These are phyloP conservation scores for Melanopsichium pennsylvanicum DNA, from an alignment of 1,284 basidiomycete species.

Conservation along the genomic window DNA sequence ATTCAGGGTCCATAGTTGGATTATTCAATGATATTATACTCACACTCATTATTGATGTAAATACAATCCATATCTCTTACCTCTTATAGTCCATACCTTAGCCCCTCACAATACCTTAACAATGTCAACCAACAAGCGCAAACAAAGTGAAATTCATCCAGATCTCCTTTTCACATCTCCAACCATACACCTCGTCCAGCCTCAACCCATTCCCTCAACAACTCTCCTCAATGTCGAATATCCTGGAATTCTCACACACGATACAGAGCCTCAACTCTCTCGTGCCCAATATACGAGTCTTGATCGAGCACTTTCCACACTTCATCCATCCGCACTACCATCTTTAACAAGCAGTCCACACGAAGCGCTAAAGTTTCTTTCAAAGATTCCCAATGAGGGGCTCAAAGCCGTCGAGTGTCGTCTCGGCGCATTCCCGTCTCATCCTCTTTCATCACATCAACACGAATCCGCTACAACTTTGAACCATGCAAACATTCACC, in stretches of 20 bases:
- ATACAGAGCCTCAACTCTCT: not conserved
- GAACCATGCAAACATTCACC: not conserved
- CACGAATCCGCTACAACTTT: not conserved
- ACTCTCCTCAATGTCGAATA: conserved; percentile 55
- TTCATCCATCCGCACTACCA: conserved; percentile 38
- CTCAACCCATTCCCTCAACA: conserved; percentile 39
- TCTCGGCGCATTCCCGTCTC: conserved; percentile 29
- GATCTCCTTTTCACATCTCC: not conserved
- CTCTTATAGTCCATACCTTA: too few relatives aligned
- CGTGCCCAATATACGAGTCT: conserved; percentile 14
- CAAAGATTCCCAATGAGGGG: conserved; percentile 28
- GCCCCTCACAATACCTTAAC: too few relatives aligned
- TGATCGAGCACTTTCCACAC: conserved; percentile 48
- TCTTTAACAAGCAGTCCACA: conserved; percentile 37
- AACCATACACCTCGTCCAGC: conserved; percentile 10
- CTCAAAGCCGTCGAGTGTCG: conserved; percentile 52
- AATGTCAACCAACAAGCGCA: too few relatives aligned
- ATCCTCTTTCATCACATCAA: too few relatives aligned
- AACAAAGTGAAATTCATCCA: too few relatives aligned
- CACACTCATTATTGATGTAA: too few relatives aligned
- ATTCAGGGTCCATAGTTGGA: conserved; percentile 27
- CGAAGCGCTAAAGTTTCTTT: conserved; percentile 47
- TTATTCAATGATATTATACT: too few relatives aligned
- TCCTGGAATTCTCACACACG: conserved; percentile 42
- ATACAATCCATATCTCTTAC: too few relatives aligned